A percentile compares a stretch with the other conserved stretches of the same genome.
These are phyloP conservation scores for Saccharomycopsis sp. DNA, from an alignment of 805 yeast species.

Conservation along the genomic window DNA sequence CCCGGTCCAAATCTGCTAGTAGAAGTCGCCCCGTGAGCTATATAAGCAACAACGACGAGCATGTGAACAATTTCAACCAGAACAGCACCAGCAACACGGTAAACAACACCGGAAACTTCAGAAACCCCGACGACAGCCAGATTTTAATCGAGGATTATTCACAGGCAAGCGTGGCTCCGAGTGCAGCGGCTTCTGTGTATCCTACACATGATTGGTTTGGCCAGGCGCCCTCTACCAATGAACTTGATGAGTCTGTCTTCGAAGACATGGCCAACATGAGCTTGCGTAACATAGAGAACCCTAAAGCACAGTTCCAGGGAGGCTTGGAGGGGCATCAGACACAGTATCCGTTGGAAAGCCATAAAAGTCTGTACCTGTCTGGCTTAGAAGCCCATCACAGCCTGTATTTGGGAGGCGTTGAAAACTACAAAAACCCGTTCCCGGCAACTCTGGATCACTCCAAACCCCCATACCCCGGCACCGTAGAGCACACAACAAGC, in stretches of 20 bases:
- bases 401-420: no score
- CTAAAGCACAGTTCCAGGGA: no score
- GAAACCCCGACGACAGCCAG: not conserved
- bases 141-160: not conserved
- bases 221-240: not conserved
- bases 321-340: no score
- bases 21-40: not conserved
- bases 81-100: not conserved
- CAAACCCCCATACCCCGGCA: no score
- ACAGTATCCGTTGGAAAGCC: no score
- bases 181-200: not conserved
- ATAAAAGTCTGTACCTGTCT: no score
- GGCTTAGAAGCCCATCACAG: no score
- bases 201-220: not conserved
- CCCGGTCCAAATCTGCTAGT: not conserved
- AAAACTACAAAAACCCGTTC: no score
- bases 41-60: not conserved
- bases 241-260: not conserved
- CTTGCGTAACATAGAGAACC: not conserved
- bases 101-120: no score
- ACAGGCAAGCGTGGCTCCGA: not conserved
- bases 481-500: no score
- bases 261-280: conserved; percentile 2
- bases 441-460: no score
- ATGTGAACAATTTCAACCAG: not conserved